Evolutionary conservation across 352 stramenopile genomes (phyloP), one percentile per base, ranked within the genome.

Genomic region (Blastocystis sp.): DNA sequence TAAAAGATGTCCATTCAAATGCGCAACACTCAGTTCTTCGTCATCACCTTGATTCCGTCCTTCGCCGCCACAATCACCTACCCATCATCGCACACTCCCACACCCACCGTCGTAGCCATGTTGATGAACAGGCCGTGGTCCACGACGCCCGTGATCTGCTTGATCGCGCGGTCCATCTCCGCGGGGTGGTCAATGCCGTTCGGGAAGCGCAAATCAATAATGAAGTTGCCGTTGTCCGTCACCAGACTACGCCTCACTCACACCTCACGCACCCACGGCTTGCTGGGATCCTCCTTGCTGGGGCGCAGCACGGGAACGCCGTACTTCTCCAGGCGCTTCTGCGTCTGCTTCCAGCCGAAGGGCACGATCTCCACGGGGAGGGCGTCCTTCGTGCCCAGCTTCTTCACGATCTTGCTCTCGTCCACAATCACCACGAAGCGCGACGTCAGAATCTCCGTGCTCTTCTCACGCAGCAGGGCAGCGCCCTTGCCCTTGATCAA

Each of bases 401-500:
- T 77, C 9, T 11, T 40, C 28, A 81, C 71, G 14, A 62, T 62
- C 34, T 81, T 81, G 60, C 14, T 81, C 41, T 81, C 14, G 62
- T 81, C 71, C 23, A 81, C 71, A 74, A 81, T 81, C 11, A 81
- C 60, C 7, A 81, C n/a, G 1, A 81, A 69, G n/a, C 74, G 62
- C n/a, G 10, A 41, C 4, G 71, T 69, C 60, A 81, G 41, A 67
- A 81, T 62, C 60, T 81, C 71, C 21, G 60, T 69, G 17, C 17
- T 81, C 71, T 81, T 81, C 34, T 81, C 71, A 23, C 71, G 71
- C 14, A 81, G 62, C 34, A 81, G 60, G 4, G 71, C 71, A 67
- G 14, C 71, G 23, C 71, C 71, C 34, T 53, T 81, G 11, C 71
- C 71, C 41, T 81, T 81, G 9, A 38, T 66, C 53, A 81, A 1